Evolutionary conservation across 192 early-diverging fungal genomes (phyloP).

Genomic region (Coemansia sp.): DNA sequence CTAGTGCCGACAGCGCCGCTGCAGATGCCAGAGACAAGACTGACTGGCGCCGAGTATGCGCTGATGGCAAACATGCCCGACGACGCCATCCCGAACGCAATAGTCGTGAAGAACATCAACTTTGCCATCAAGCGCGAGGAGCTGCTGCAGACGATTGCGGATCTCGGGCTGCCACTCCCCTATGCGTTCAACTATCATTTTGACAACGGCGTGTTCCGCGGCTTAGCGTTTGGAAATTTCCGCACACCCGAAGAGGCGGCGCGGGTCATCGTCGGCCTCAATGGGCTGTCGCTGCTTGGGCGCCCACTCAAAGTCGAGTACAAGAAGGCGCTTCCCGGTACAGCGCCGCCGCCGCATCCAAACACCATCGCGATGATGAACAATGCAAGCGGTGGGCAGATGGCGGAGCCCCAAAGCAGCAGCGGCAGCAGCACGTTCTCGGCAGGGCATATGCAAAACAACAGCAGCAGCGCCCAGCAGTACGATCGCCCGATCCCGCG

Average conservation of each 20-base stretch:
- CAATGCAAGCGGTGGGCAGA: conserved; percentile 13
- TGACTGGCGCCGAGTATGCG: conserved; percentile 52
- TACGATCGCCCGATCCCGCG: conserved; percentile 47
- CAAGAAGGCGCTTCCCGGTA: conserved; percentile 70
- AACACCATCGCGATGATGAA: conserved; percentile 59
- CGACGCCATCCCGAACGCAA: conserved; percentile 68
- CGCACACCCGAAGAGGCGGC: conserved; percentile 75
- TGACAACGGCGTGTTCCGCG: conserved; percentile 77
- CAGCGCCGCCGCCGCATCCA: conserved; percentile 57
- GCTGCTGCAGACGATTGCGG: conserved; percentile 65
- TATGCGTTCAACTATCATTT: conserved; percentile 86
- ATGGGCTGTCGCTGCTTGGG: conserved; percentile 69
- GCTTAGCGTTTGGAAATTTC: conserved; percentile 80
- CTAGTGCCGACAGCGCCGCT: conserved; percentile 37
- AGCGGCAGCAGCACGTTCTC: background rate
- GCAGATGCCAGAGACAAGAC: conserved; percentile 38
- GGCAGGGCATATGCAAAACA: conserved; percentile 1
- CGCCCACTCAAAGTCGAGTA: conserved; percentile 79
- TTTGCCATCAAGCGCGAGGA: conserved; percentile 78
- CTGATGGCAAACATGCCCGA: conserved; percentile 57
- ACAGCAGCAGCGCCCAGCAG: conserved; percentile 38
- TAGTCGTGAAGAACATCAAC: conserved; percentile 84
- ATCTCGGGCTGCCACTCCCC: conserved; percentile 68
- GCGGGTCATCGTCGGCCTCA: conserved; percentile 64
- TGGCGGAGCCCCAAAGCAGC: conserved; percentile 25